Evolutionary conservation across 352 stramenopile genomes (phyloP).

Genomic region (Lagenidium sp.): DNA sequence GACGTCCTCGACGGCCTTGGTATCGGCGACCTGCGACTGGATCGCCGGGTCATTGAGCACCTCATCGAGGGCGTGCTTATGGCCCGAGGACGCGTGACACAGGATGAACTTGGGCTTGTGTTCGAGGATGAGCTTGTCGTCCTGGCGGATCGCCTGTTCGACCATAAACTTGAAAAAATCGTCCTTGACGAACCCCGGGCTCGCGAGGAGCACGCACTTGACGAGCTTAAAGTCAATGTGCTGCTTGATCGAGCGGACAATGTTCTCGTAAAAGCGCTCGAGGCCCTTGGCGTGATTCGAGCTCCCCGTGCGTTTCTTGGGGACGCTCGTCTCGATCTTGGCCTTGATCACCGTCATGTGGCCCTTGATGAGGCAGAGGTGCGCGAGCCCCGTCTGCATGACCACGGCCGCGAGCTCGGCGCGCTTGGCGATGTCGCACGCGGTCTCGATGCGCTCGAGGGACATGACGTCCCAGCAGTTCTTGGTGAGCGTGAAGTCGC

Average conservation of each 20-base stretch:
- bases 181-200: constrained; percentile 96
- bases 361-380: constrained; percentile 97
- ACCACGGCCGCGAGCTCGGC: constrained; percentile 96
- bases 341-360: constrained; percentile 94
- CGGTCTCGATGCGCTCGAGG: constrained; percentile 94
- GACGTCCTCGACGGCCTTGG: constrained; percentile 91
- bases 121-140: constrained; percentile 93
- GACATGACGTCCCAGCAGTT: constrained; percentile 96
- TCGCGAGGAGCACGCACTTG: constrained; percentile 95
- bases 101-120: constrained; percentile 97
- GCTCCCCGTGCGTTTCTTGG: constrained; percentile 95
- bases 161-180: constrained; percentile 97
- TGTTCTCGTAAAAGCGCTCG: constrained; percentile 95
- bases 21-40: constrained; percentile 91
- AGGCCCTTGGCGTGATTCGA: constrained; percentile 91
- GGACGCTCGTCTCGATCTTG: constrained; percentile 95
- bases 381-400: constrained; percentile 93
- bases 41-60: constrained; percentile 92
- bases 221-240: constrained; percentile 96
- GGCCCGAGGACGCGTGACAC: constrained; percentile 91
- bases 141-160: constrained; percentile 85
- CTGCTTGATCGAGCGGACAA: constrained; percentile 93
- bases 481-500: constrained; percentile 96
- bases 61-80: constrained; percentile 98
- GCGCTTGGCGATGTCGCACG: constrained; percentile 90